phyloP scores from a whole-genome alignment of 306 rosid species.

The Pyrus bretschneideri region DNA sequence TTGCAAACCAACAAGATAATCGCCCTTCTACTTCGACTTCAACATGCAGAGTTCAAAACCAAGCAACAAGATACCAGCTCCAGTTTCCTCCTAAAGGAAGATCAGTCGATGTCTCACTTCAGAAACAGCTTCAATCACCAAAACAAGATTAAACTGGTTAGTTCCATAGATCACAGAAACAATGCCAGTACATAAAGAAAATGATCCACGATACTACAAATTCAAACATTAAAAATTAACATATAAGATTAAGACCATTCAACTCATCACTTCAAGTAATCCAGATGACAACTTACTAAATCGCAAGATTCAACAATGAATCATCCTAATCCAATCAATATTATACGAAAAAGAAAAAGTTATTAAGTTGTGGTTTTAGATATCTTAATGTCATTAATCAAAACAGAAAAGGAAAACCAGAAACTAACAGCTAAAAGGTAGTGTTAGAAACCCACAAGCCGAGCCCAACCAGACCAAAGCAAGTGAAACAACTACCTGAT shows the following conservation, averaged over 20 bases:
- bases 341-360: not conserved
- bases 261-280: not conserved
- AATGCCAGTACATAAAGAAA: not conserved
- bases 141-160: constrained; percentile 9
- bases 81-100: not conserved
- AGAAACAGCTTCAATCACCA: not conserved
- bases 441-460: not conserved
- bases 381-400: not conserved
- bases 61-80: not conserved
- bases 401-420: not conserved
- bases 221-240: not conserved
- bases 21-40: constrained; percentile 16
- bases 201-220: constrained; percentile 6
- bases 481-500: not conserved
- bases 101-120: not conserved
- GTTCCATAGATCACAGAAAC: not conserved
- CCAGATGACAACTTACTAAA: not conserved
- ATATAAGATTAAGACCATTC: not conserved
- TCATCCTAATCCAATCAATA: not conserved
- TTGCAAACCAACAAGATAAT: constrained; percentile 5
- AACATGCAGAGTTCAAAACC: constrained; percentile 9
- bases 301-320: not conserved
- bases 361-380: not conserved
- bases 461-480: not conserved
- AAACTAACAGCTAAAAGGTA: not conserved